Conservation (phyloP, 148 eudicot genomes). For the Spergularia bocconei region DNA sequence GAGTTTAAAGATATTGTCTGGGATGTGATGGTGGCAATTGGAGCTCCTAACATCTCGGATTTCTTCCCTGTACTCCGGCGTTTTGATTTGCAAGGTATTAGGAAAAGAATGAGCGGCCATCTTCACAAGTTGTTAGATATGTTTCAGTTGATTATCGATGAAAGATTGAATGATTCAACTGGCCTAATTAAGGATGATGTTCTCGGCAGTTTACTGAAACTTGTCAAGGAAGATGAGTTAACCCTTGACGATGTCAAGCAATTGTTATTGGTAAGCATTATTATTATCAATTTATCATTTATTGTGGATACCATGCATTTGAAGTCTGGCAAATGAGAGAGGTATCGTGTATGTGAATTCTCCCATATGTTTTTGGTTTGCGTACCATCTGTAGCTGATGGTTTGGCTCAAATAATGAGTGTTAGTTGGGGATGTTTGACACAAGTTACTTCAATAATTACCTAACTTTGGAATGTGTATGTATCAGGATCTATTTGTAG, state of each 20-base stretch:
- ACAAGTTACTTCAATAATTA: too few relatives aligned
- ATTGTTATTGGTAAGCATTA: conserved; percentile 24
- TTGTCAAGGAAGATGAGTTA: conserved; percentile 15
- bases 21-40: not conserved
- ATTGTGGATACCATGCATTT: too few relatives aligned
- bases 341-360: too few relatives aligned
- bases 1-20: conserved; percentile 28
- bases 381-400: too few relatives aligned
- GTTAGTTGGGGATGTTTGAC: too few relatives aligned
- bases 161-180: conserved; percentile 3
- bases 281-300: too few relatives aligned
- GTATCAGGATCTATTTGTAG: conserved; percentile 28
- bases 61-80: conserved; percentile 8
- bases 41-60: conserved; percentile 23
- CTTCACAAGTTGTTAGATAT: not conserved
- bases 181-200: conserved; percentile 18
- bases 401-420: not conserved
- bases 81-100: conserved; percentile 29
- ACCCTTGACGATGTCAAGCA: conserved; percentile 33
- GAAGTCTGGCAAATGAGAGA: too few relatives aligned
- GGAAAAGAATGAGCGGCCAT: not conserved
- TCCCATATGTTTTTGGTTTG: not conserved
- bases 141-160: conserved; percentile 22
- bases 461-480: not conserved
- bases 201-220: conserved; percentile 21